Evolutionary conservation across 495 filamentous ascomycete genomes (phyloP).

Genomic region (Cercophora samala): DNA sequence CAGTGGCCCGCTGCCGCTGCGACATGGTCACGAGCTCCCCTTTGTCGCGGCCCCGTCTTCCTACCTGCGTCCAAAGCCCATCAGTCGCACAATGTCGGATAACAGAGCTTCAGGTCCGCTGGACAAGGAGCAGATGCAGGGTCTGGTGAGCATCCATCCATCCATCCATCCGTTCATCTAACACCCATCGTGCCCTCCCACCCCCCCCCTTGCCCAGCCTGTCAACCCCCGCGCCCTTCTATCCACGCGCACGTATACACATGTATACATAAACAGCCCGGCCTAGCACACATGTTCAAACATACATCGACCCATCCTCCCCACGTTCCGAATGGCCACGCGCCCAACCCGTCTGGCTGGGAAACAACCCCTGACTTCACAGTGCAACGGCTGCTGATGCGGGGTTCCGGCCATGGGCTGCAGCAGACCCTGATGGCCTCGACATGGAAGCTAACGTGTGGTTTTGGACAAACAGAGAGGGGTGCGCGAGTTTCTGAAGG

Average conservation of each 20-base stretch:
- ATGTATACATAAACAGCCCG: not conserved
- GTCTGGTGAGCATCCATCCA: constrained; percentile 64
- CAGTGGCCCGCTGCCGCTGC: constrained; percentile 29
- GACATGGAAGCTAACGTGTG: constrained; percentile 17
- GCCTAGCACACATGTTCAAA: not conserved
- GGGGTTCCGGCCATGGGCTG: constrained; percentile 26
- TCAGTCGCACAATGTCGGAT: constrained; percentile 48
- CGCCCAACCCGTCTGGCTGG: constrained; percentile 3
- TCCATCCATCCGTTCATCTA: constrained; percentile 10
- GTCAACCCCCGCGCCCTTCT: constrained; percentile 4
- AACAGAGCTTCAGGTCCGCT: constrained; percentile 66
- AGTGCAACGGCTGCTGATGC: constrained; percentile 23
- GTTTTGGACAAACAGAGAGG: constrained; percentile 55
- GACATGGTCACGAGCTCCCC: constrained; percentile 51
- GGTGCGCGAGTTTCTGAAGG: constrained; percentile 94
- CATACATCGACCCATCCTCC: not conserved
- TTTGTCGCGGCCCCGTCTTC: constrained; percentile 74
- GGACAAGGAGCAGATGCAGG: constrained; percentile 88
- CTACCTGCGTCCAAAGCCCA: constrained; percentile 70
- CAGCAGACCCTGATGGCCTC: not conserved
- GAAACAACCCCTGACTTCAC: not conserved
- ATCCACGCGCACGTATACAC: not conserved
- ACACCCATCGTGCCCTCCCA: not conserved
- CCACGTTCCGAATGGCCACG: not conserved
- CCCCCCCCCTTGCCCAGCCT: not conserved